Conservation (phyloP, 345 rosid species). For the Syzygium oleosum region DNA sequence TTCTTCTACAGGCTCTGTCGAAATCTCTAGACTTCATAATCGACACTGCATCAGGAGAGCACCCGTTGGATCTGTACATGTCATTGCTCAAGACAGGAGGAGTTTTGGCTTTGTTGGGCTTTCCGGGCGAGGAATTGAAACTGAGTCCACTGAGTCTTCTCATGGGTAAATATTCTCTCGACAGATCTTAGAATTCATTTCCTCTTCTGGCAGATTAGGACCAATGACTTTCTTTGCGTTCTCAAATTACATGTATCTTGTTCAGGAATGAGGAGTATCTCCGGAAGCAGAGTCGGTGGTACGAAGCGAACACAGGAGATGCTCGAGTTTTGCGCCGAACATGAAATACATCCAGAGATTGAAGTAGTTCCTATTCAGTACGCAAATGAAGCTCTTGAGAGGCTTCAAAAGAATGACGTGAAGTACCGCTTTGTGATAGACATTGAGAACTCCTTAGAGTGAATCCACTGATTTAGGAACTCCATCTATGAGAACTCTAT, state of each 20-base stretch:
- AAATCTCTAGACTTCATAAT: constrained; percentile 68
- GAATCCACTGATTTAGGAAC: not conserved
- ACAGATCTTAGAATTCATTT: not conserved
- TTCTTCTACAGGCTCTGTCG: constrained; percentile 28
- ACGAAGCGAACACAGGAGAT: constrained; percentile 22
- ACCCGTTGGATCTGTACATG: constrained; percentile 66
- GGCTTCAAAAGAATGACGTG: constrained; percentile 19
- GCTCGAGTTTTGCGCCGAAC: constrained; percentile 24
- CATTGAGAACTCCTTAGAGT: constrained; percentile 19
- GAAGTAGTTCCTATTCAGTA: constrained; percentile 24
- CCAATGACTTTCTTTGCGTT: not conserved
- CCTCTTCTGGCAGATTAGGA: not conserved
- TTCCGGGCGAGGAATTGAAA: constrained; percentile 21
- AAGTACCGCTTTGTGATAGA: constrained; percentile 29
- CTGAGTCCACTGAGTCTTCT: constrained; percentile 16
- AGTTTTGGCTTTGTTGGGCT: constrained; percentile 19
- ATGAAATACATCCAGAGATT: constrained; percentile 19
- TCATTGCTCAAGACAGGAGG: constrained; percentile 35
- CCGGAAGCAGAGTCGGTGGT: constrained; percentile 24
- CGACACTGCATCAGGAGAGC: constrained; percentile 82
- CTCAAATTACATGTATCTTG: not conserved
- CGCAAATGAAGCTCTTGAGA: constrained; percentile 26
- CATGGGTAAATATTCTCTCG: constrained; percentile 1
- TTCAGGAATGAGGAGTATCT: constrained; percentile 13
- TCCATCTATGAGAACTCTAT: not conserved